These are phyloP conservation scores for Xylariaceae sp. DNA, from an alignment of 2,329 filamentous ascomycete species.

Conservation along the genomic window DNA sequence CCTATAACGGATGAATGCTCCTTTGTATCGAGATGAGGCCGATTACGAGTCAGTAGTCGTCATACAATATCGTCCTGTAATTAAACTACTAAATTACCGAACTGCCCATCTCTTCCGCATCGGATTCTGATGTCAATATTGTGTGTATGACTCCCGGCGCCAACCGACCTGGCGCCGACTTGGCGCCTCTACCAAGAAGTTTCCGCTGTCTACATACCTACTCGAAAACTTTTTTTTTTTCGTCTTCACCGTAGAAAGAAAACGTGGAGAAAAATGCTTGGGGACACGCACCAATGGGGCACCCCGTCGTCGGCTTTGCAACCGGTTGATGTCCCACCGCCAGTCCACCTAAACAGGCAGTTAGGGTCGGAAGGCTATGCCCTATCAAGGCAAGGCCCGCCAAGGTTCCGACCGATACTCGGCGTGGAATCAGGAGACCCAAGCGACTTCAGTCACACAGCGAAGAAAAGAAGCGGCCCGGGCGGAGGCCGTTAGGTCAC, in stretches of 20 bases:
- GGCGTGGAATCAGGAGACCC: conserved; percentile 13
- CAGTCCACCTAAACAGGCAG: conserved; percentile 13
- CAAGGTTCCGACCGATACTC: conserved; percentile 28
- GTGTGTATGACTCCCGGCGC: not conserved
- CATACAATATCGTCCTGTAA: too few species aligned
- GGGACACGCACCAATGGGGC: conserved; percentile 17
- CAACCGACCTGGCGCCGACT: not conserved
- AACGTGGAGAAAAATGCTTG: conserved; percentile 9
- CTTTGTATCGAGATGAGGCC: not conserved
- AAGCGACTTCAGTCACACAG: not conserved
- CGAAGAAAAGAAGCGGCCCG: not conserved
- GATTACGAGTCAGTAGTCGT: not conserved
- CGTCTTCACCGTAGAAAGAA: conserved; percentile 5
- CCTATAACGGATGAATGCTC: not conserved
- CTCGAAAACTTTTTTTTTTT: conserved; percentile 10
- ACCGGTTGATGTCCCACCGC: conserved; percentile 11
- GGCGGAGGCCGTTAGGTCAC: conserved; percentile 7
- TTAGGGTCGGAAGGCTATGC: conserved; percentile 17
- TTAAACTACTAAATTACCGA: not conserved
- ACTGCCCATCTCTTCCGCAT: not conserved
- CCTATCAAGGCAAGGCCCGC: conserved; percentile 24
- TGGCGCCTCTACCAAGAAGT: not conserved
- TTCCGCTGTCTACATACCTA: not conserved
- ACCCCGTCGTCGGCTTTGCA: conserved; percentile 13
- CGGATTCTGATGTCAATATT: not conserved